Conservation (phyloP, 106 monocot genomes). For the Allium sativum region DNA sequence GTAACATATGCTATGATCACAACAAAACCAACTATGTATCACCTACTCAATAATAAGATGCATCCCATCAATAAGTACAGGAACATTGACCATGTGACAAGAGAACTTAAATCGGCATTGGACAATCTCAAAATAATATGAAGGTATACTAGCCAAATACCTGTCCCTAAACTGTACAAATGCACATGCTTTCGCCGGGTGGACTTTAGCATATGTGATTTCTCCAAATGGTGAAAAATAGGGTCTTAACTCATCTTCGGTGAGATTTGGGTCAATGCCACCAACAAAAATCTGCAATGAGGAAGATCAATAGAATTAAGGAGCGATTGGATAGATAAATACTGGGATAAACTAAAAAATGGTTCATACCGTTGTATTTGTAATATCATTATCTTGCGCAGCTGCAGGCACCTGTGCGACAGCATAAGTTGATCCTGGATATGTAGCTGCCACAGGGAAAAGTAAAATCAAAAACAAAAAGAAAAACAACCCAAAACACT, state of each 20-base stretch:
- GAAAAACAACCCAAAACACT: too few species aligned
- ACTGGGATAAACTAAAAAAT: not conserved
- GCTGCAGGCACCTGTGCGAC: slow-evolving; percentile 55
- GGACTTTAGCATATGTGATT: slow-evolving; percentile 74
- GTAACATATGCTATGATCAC: not conserved
- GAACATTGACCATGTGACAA: slow-evolving; percentile 6
- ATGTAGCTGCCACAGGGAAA: slow-evolving; percentile 33
- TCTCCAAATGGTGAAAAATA: slow-evolving; percentile 86
- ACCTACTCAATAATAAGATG: not conserved
- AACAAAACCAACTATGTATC: not conserved
- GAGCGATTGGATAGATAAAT: not conserved
- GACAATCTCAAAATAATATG: not conserved
- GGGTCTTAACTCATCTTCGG: slow-evolving; percentile 80
- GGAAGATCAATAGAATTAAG: not conserved
- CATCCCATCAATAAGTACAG: slow-evolving; percentile 8
- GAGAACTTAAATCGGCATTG: not conserved
- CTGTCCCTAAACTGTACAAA: slow-evolving; percentile 82
- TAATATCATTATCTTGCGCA: slow-evolving; percentile 64
- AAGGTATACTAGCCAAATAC: slow-evolving; percentile 17
- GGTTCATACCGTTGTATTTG: slow-evolving; percentile 77
- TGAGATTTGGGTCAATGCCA: slow-evolving; percentile 80
- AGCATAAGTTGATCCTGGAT: slow-evolving; percentile 51
- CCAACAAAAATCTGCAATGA: slow-evolving; percentile 91
- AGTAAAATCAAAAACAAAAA: too few species aligned
- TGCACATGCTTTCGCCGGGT: slow-evolving; percentile 82